A percentile compares a stretch with the other conserved stretches of the same genome.
Conservation (phyloP, 768 basidiomycete genomes). For the Xerocomus spinulosus region DNA sequence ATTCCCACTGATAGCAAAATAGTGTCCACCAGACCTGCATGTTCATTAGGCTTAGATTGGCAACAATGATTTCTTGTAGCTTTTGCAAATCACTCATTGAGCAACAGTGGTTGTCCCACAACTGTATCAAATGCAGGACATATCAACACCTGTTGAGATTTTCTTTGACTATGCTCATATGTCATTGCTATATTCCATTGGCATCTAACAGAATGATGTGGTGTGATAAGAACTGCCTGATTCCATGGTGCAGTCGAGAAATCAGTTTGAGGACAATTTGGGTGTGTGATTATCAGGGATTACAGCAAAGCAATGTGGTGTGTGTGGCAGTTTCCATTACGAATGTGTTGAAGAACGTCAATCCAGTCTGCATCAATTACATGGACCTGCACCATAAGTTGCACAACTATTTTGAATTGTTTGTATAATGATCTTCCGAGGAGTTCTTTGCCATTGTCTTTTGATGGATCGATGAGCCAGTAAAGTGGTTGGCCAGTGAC, state of each 20-base stretch:
- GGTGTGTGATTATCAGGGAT: slow-evolving; percentile 13
- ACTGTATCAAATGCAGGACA: background rate
- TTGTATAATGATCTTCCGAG: background rate
- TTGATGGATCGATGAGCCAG: background rate
- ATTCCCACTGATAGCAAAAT: background rate
- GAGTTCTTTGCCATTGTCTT: background rate
- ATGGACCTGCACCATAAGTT: background rate
- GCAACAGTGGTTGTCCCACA: background rate
- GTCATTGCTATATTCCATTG: slow-evolving; percentile 33
- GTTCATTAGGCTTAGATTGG: background rate
- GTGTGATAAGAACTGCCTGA: slow-evolving; percentile 33
- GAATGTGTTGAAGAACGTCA: background rate
- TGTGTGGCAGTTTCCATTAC: slow-evolving; percentile 22
- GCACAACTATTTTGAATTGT: background rate
- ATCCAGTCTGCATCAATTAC: background rate
- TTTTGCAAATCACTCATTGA: background rate
- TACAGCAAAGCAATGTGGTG: slow-evolving; percentile 28
- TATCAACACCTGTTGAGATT: background rate
- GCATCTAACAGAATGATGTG: slow-evolving; percentile 33
- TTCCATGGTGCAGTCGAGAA: slow-evolving; percentile 30
- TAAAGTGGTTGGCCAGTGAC: background rate
- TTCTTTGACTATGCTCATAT: background rate
- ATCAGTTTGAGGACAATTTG: slow-evolving; percentile 17
- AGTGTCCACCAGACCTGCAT: background rate
- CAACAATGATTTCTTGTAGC: background rate